A percentile compares a stretch with the other conserved stretches of the same genome.
These are phyloP conservation scores for Cymbopogon citratus DNA, from an alignment of 176 grass and related monocot genomes.

Conservation along the genomic window DNA sequence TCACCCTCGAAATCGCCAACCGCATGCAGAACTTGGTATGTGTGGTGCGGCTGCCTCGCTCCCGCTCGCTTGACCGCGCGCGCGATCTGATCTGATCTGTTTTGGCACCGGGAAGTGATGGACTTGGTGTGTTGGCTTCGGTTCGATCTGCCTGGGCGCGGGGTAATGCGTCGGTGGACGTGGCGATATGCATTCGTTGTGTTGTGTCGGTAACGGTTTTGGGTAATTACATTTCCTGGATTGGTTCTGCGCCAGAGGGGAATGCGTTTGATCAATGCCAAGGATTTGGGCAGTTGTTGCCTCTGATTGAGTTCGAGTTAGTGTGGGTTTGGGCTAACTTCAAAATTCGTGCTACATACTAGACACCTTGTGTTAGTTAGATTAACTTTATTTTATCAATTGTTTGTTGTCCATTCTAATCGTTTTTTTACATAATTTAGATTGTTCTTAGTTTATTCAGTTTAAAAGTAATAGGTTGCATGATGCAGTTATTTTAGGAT, in stretches of 20 bases:
- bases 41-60: not conserved
- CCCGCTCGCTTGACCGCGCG: not conserved
- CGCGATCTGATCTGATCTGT: constrained; percentile 38
- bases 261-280: not conserved
- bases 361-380: not conserved
- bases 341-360: not conserved
- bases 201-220: not conserved
- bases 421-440: not conserved
- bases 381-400: not conserved
- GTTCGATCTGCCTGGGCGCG: not conserved
- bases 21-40: constrained; percentile 93
- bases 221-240: not conserved
- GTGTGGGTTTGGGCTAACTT: not conserved
- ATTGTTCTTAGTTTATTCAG: not conserved
- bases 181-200: not conserved
- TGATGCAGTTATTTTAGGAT: not conserved
- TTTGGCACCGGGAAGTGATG: not conserved
- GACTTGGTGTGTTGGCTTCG: not conserved
- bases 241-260: not conserved
- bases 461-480: not conserved
- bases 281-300: not conserved
- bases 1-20: constrained; percentile 80
- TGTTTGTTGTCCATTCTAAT: not conserved
- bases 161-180: not conserved
- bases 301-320: not conserved